These are phyloP conservation scores for Curvularia sp. DNA, from an alignment of 2,329 filamentous ascomycete genomes.

Conservation along the genomic window DNA sequence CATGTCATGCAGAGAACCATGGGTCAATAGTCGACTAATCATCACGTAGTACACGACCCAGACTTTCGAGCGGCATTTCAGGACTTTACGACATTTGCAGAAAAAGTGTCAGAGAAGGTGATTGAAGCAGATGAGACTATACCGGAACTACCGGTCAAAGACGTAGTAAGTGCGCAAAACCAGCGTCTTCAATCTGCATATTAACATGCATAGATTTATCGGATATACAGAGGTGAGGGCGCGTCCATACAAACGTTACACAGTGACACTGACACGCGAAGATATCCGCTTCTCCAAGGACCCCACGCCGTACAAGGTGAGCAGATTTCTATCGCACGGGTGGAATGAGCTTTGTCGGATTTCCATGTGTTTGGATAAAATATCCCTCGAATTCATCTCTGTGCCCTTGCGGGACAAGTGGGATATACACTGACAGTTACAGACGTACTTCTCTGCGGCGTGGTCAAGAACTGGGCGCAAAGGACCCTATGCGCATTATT, in stretches of 20 bases:
- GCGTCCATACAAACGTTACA: neutral
- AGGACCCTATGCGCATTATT: slow-evolving; percentile 72
- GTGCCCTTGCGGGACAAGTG: neutral
- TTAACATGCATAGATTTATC: slow-evolving; percentile 65
- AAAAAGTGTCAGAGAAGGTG: slow-evolving; percentile 72
- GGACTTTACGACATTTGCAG: slow-evolving; percentile 83
- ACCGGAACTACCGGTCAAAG: slow-evolving; percentile 84
- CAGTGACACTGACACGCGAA: slow-evolving; percentile 17
- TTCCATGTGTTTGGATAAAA: neutral
- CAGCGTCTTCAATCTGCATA: neutral
- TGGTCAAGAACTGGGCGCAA: slow-evolving; percentile 90
- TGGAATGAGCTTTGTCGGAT: neutral
- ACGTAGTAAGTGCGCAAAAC: slow-evolving; percentile 63
- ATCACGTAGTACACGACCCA: slow-evolving; percentile 70
- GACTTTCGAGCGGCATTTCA: slow-evolving; percentile 80
- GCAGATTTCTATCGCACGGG: slow-evolving; percentile 23
- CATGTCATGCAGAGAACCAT: neutral
- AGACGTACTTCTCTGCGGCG: slow-evolving; percentile 83
- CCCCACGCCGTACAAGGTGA: slow-evolving; percentile 85
- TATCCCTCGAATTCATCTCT: neutral
- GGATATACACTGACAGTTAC: slow-evolving; percentile 27
- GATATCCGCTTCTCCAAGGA: slow-evolving; percentile 86
- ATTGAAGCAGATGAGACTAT: slow-evolving; percentile 78
- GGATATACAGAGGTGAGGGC: slow-evolving; percentile 72
- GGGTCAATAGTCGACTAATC: slow-evolving; percentile 20